Base-by-base conservation (phyloP, 352 stramenopile species). In the Phytophthora sansomeana region DNA sequence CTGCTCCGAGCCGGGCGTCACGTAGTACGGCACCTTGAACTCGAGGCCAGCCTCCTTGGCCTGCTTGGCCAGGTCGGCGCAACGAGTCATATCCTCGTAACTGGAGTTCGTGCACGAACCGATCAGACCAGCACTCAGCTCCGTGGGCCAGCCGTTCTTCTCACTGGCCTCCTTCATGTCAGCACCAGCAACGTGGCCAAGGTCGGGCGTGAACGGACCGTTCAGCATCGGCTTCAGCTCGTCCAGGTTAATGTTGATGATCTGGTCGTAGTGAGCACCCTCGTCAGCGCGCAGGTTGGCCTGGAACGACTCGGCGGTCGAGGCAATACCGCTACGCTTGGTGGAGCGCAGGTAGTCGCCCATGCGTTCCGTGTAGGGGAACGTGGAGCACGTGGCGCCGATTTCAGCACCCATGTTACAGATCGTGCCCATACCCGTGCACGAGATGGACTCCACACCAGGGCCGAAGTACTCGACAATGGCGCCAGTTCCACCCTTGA, bases 391-490 rank as follows among this genome's bases (percentile, higher is more conserved):
- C 50, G 93, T 98, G 46, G 93, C 93, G 47, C 93, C 93, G 58
- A 98, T 97, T 69, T 98, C 93, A 21, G 93, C 93, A 80, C 93
- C 93, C 93, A 98, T 98, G 86, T 98, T 98, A 91, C 89, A 97
- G 74, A 98, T 98, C 72, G 93, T 98, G 60, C 88, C 93, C 90
- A 97, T 97, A 69, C 91, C 93, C 69, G 93, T 98, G 86, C 91
- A 97, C 64, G 90, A 97, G 63, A 98, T 97, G 54, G 87, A 96
- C 54, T 97, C 91, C 4, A 97, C 89, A 74, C 93, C 93, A n/a
- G 84, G 81, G 43, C 93, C 93, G 48, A 97, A 97, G 86, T 98
- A 98, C 77, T 98, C 93, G 8, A 98, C 89, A 64, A 98, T 97
- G 58, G 91, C 91, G 63, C 91, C 91, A 60, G 93, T 98, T 66